Percentiles rank a stretch among this genome's conserved stretches.
Evolutionary conservation across 129 eudicot genomes (phyloP).

Genomic region (Daucus carota): DNA sequence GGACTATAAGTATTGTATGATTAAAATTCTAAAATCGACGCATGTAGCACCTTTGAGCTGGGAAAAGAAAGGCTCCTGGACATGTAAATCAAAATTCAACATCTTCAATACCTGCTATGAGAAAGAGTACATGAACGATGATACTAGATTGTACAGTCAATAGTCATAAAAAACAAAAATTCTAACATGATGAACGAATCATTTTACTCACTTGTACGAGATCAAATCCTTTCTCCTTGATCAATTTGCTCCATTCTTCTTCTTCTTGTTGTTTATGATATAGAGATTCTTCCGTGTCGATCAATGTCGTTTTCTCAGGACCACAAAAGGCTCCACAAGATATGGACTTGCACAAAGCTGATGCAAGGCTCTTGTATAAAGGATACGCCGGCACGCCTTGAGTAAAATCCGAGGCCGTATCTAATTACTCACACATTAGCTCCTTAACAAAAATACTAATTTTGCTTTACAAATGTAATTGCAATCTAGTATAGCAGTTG

Average conservation of each 20-base stretch:
- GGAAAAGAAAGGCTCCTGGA: slow-evolving; percentile 86
- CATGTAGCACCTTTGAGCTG: slow-evolving; percentile 57
- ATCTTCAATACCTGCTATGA: slow-evolving; percentile 52
- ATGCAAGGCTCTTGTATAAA: slow-evolving; percentile 65
- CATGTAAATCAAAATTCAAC: slow-evolving; percentile 67
- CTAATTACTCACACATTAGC: not conserved
- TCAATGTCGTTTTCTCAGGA: slow-evolving; percentile 10
- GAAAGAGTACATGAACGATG: not conserved
- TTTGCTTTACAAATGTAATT: not conserved
- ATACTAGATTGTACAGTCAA: not conserved
- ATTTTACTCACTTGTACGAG: slow-evolving; percentile 42
- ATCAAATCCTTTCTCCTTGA: slow-evolving; percentile 48
- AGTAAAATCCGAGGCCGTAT: slow-evolving; percentile 27
- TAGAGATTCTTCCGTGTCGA: slow-evolving; percentile 27
- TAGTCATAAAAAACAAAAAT: not conserved
- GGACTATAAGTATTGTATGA: not conserved
- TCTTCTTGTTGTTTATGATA: slow-evolving; percentile 38
- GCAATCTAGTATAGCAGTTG: not conserved
- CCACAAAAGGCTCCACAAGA: slow-evolving; percentile 33
- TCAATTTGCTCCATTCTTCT: slow-evolving; percentile 45
- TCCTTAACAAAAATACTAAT: not conserved
- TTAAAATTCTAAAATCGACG: not conserved
- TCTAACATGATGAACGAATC: not conserved
- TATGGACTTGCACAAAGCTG: slow-evolving; percentile 53
- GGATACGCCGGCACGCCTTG: slow-evolving; percentile 78